These are phyloP conservation scores for Aspergillus hancockii DNA, from an alignment of 495 filamentous ascomycete species.

Conservation along the genomic window DNA sequence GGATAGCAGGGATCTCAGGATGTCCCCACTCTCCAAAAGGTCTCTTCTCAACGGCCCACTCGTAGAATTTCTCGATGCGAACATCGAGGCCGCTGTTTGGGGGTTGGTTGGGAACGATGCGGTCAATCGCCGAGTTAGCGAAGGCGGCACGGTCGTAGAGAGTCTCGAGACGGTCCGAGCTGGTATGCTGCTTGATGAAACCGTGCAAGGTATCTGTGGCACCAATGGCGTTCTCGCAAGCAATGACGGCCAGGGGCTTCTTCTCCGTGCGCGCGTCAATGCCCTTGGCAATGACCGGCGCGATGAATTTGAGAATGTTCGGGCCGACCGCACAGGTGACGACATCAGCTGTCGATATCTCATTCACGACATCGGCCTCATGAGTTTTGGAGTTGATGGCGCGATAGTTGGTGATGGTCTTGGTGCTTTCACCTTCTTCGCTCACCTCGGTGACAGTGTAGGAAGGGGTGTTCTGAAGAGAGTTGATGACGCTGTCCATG, in stretches of 20 bases:
- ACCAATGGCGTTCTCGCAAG: slow-evolving; percentile 95
- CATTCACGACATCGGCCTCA: slow-evolving; percentile 73
- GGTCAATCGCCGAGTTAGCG: slow-evolving; percentile 96
- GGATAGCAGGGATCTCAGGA: slow-evolving; percentile 80
- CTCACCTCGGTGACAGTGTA: slow-evolving; percentile 96
- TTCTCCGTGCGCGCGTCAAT: slow-evolving; percentile 71
- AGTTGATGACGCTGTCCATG: slow-evolving; percentile 73
- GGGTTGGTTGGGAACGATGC: slow-evolving; percentile 89
- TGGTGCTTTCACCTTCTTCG: slow-evolving; percentile 75
- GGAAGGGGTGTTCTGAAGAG: slow-evolving; percentile 68
- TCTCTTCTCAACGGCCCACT: slow-evolving; percentile 90
- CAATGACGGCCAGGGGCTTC: slow-evolving; percentile 84
- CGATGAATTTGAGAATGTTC: slow-evolving; percentile 93
- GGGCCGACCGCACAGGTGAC: slow-evolving; percentile 97
- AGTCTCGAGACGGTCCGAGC: slow-evolving; percentile 55
- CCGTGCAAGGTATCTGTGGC: slow-evolving; percentile 82
- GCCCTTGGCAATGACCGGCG: slow-evolving; percentile 88
- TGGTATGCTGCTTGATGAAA: slow-evolving; percentile 77
- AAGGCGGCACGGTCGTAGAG: slow-evolving; percentile 72
- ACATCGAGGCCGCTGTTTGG: slow-evolving; percentile 80
- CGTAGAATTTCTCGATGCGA: slow-evolving; percentile 95
- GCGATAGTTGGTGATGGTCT: slow-evolving; percentile 87
- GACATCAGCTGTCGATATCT: slow-evolving; percentile 82
- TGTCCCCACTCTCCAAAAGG: slow-evolving; percentile 69
- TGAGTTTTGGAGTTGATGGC: slow-evolving; percentile 92